phyloP scores from a whole-genome alignment of 2,329 filamentous ascomycete species.

The Thielaviopsis euricoi region DNA sequence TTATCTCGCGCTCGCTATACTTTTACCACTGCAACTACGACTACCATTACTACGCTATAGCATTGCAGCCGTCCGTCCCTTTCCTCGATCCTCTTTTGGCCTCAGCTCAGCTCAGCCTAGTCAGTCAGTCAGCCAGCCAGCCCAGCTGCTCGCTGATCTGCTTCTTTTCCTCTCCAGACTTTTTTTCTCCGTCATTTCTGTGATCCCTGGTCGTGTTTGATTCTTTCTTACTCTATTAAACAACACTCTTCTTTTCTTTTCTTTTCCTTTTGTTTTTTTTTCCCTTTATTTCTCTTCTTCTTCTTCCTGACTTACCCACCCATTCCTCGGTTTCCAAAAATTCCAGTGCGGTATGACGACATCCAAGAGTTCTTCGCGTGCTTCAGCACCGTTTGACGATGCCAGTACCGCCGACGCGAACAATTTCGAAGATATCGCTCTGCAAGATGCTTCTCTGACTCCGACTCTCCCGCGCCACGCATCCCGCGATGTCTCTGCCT shows the following conservation, averaged over 20 bases:
- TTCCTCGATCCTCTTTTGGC: too few relatives aligned
- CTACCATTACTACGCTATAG: neutral
- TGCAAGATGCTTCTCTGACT: slow-evolving; percentile 43
- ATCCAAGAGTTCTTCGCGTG: slow-evolving; percentile 78
- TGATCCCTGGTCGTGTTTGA: neutral
- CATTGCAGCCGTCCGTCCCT: too few relatives aligned
- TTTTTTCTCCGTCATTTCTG: neutral
- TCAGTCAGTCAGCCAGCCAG: too few relatives aligned
- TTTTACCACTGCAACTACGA: too few relatives aligned
- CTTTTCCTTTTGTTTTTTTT: neutral
- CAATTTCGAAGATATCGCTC: slow-evolving; percentile 86
- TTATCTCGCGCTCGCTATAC: neutral
- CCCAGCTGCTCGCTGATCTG: neutral
- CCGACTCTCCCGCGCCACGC: slow-evolving; percentile 13
- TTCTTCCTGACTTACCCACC: neutral
- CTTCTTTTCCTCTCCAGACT: neutral
- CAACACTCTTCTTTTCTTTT: neutral
- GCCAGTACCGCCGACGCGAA: slow-evolving; percentile 56
- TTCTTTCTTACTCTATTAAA: neutral
- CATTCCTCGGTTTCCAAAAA: neutral
- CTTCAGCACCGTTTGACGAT: slow-evolving; percentile 62
- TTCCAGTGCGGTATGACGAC: slow-evolving; percentile 45
- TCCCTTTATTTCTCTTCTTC: neutral
- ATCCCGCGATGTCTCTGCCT: slow-evolving; percentile 16
- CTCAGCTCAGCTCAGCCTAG: too few relatives aligned